A percentile compares a stretch with the other conserved stretches of the same genome.
Evolutionary conservation across 805 yeast genomes (phyloP).

Genomic region (Candida chilensis): DNA sequence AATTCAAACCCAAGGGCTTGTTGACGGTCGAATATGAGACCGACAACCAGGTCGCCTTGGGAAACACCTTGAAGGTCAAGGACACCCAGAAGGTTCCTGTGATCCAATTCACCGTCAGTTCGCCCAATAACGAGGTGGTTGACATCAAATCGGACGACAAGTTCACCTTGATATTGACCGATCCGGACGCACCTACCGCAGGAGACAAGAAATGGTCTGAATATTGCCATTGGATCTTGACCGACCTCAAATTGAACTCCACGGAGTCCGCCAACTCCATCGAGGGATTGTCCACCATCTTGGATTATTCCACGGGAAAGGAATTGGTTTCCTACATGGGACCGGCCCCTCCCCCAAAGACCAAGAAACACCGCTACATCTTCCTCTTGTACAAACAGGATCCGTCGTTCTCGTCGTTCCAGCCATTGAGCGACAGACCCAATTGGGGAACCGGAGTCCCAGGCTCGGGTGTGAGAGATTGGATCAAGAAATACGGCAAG

Average conservation of each 20-base stretch:
- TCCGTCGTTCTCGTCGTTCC: slow-evolving; percentile 24
- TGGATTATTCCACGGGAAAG: slow-evolving; percentile 25
- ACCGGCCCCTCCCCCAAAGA: slow-evolving; percentile 85
- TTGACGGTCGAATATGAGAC: slow-evolving; percentile 49
- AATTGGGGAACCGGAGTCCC: slow-evolving; percentile 86
- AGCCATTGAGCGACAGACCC: slow-evolving; percentile 46
- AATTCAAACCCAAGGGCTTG: slow-evolving; percentile 41
- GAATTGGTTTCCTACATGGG: slow-evolving; percentile 56
- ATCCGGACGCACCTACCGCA: slow-evolving; percentile 89
- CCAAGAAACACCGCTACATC: slow-evolving; percentile 84
- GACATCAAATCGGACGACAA: slow-evolving; percentile 35
- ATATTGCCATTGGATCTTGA: slow-evolving; percentile 64
- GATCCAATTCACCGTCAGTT: slow-evolving; percentile 55
- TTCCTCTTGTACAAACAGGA: slow-evolving; percentile 67
- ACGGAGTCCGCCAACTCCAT: slow-evolving; percentile 20
- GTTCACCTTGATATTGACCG: slow-evolving; percentile 75
- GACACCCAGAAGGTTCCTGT: slow-evolving; percentile 64
- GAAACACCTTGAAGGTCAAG: slow-evolving; percentile 56
- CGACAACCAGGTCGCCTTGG: slow-evolving; percentile 60
- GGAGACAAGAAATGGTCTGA: slow-evolving; percentile 85
- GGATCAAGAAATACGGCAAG: slow-evolving; percentile 53
- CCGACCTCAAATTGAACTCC: slow-evolving; percentile 40
- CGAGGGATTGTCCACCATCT: slow-evolving; percentile 15
- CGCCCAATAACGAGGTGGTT: slow-evolving; percentile 32
- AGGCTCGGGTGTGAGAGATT: slow-evolving; percentile 68